Evolutionary conservation across 257 asterid species (phyloP), one percentile per base, ranked within the genome.

Genomic region (Fraxinus americana): DNA sequence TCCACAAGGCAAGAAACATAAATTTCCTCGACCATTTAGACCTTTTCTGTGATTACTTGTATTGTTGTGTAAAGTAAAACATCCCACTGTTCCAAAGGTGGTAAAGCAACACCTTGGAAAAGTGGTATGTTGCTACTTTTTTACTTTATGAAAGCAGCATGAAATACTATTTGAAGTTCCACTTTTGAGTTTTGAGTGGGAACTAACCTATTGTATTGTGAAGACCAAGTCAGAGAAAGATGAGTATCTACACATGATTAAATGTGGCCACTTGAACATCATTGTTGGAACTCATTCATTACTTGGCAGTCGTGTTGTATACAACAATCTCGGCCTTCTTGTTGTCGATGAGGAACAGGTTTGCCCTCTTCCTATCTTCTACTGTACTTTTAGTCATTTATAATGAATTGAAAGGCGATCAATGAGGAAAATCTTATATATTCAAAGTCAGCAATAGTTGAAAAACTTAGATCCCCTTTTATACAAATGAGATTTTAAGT

Each of bases 311-410:
- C 97, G 96, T 70, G 99, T 94, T 78, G 99, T 89, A 52, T 94
- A 94, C 75, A 90, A 74, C 83, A 94, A 92, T 78, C 91, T 94
- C 2, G 98, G 98, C 83, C 89, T 94, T 78, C 99, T 94, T 82
- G 99, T 94, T 85, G 96, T 94, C 81, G 99, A 94, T 80, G 99
- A 94, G 89, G 99, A 94, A 80, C 99, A 94, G 98, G 98, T 94
- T 78, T 79, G 82, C 50, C 77, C 77, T 69, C 75, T 77, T 77
- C 81, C 83, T 80, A 70, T 85, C 73, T 74, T 61, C 77, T 80
- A 77, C 72, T 71, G n/a, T 74, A 61, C 80, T 38, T 27, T 2
- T 10, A 67, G 73, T 66, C 35, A 59, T 73, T 81, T 32, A n/a
- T 17, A 32, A 25, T 71, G 74, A 68, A 29, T 74, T 72, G 70